Base-by-base conservation (phyloP, 2,329 filamentous ascomycete species). In the Colletotrichum sp. region DNA sequence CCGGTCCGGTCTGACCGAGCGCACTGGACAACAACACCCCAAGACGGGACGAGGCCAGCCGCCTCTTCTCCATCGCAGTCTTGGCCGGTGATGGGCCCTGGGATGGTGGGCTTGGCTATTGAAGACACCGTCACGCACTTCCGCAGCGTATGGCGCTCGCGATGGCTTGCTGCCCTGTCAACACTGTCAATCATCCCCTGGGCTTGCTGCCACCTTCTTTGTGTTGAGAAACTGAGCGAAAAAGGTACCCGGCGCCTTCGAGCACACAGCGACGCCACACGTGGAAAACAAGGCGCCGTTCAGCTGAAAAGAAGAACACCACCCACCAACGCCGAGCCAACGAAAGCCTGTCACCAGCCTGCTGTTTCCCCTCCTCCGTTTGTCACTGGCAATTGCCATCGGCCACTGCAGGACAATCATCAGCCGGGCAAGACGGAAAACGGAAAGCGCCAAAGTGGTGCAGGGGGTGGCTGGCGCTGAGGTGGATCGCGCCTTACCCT, bases 391-490 rank as follows among this genome's bases (percentile, higher is more conserved):
- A 61, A 55, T 29, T 34, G 13, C 25, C 36, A 44, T 39, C 62
- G 13, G 8, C 22, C 59, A 22, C 44, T 52, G 59, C 2, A 32
- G 59, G 59, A 62, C 59, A 62, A n/a, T 19, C 59, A 63, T 32
- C 32, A 63, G 59, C 59, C 22, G 49, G 44, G 25, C 16, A 25
- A 30, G 39, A 52, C 36, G 59, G 66, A 64, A 30, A 44, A 57
- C 36, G 71, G 64, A 71, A 52, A 67, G 72, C n/a, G 52, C 30
- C 34, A n/a, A 71, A 19, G 44, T 67, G 62, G 72, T 75, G 69
- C 69, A 72, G 69, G 72, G 69, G 72, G 72, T 72, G 69, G 72
- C 72, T 72, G 68, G 72, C 25, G 61, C n/a, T 39, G 34, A 15
- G 16, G 72, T 61, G 62, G 68, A 27, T 49, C n/a, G 22, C 49